These are phyloP conservation scores for Pichia heedii DNA, from an alignment of 805 yeast genomes.

Conservation along the genomic window DNA sequence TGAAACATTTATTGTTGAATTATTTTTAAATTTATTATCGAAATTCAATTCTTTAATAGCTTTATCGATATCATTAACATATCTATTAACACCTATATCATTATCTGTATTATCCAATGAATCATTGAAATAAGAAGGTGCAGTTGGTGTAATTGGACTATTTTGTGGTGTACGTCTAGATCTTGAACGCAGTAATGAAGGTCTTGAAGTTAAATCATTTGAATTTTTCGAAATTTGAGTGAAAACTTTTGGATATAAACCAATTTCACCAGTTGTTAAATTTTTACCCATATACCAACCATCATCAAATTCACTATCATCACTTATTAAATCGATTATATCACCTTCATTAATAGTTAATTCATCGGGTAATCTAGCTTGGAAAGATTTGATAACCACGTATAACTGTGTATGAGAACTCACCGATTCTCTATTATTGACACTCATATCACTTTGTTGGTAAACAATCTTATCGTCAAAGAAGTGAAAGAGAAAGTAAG, in stretches of 20 bases:
- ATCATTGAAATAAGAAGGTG: slow-evolving; percentile 3
- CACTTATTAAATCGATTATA: slow-evolving; percentile 78
- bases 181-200: slow-evolving; percentile 46
- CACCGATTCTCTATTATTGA: not conserved
- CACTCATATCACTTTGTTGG: not conserved
- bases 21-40: not conserved
- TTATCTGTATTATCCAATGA: not conserved
- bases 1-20: slow-evolving; percentile 31
- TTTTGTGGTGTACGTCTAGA: slow-evolving; percentile 39
- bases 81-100: slow-evolving; percentile 22
- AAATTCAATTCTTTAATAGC: slow-evolving; percentile 55
- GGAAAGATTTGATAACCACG: slow-evolving; percentile 75
- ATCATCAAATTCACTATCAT: slow-evolving; percentile 87
- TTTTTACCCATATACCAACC: slow-evolving; percentile 96
- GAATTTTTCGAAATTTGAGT: slow-evolving; percentile 33
- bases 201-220: slow-evolving; percentile 15
- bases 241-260: slow-evolving; percentile 85
- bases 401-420: slow-evolving; percentile 19
- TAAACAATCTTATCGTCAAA: no score
- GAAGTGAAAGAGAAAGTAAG: no score
- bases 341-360: slow-evolving; percentile 75
- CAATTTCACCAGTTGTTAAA: slow-evolving; percentile 61
- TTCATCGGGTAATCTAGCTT: slow-evolving; percentile 85
- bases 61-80: slow-evolving; percentile 64
- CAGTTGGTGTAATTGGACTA: slow-evolving; percentile 18